Conservation (phyloP, 2,329 filamentous ascomycete species). For the Cladosporium sp. region DNA sequence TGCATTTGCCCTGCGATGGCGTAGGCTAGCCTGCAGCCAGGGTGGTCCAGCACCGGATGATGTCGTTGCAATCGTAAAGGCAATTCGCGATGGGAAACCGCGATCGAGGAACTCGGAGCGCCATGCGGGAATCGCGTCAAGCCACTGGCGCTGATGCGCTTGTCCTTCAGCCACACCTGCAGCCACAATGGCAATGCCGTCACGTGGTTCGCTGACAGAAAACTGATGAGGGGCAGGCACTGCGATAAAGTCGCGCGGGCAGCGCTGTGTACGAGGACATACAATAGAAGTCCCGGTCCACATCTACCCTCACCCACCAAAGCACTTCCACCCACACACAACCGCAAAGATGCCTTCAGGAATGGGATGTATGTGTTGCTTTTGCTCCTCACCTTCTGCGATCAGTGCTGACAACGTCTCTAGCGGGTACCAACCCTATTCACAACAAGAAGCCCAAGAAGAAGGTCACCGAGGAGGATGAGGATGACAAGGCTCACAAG, state of each 20-base stretch:
- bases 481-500: slow-evolving; percentile 78
- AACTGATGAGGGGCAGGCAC: slow-evolving; percentile 1
- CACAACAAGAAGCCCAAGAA: slow-evolving; percentile 83
- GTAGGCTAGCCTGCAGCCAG: background rate
- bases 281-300: background rate
- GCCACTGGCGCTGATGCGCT: background rate
- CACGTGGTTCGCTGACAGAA: background rate
- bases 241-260: background rate
- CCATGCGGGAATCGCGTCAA: slow-evolving; percentile 8
- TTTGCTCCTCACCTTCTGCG: background rate
- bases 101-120: slow-evolving; percentile 2
- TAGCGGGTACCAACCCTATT: slow-evolving; percentile 52
- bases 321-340: background rate
- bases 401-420: background rate
- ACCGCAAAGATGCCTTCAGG: slow-evolving; percentile 45
- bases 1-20: slow-evolving; percentile 2
- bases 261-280: background rate
- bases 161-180: background rate
- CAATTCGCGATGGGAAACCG: slow-evolving; percentile 6
- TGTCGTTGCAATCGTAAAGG: slow-evolving; percentile 1
- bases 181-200: background rate
- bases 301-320: background rate
- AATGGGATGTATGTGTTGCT: slow-evolving; percentile 40
- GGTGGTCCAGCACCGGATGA: background rate
- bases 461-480: slow-evolving; percentile 68